phyloP scores from a whole-genome alignment of 202 grass and related monocot species.

The Miscanthus sacchariflorus region DNA sequence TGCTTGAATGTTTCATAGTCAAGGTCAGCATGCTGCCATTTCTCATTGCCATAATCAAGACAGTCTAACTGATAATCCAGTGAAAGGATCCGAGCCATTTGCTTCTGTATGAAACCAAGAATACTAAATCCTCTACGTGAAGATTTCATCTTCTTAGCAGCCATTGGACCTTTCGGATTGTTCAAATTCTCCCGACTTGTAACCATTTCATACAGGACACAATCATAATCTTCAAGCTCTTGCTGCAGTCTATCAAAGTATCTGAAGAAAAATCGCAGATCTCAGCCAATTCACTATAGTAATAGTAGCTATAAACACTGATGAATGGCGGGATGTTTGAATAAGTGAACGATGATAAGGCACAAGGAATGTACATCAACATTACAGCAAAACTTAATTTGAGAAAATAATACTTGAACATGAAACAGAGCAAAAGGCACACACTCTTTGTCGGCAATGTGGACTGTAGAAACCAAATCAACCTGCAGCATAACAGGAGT shows the following conservation, averaged over 20 bases:
- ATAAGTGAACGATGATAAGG: background rate
- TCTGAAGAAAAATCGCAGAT: conserved; percentile 42
- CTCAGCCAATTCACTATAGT: background rate
- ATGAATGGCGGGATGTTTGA: background rate
- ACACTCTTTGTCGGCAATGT: conserved; percentile 88
- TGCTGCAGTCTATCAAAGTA: conserved; percentile 84
- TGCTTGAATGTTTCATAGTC: conserved; percentile 86
- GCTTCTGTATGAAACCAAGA: conserved; percentile 85
- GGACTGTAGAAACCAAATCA: conserved; percentile 92
- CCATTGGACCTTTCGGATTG: conserved; percentile 44
- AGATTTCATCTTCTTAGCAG: conserved; percentile 58
- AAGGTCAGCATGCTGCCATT: conserved; percentile 91
- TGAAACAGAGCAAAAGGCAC: conserved; percentile 37
- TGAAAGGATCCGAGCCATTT: conserved; percentile 79
- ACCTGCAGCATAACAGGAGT: conserved; percentile 57
- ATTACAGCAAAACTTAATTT: background rate
- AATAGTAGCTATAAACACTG: background rate
- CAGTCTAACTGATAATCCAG: conserved; percentile 94
- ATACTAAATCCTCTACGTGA: conserved; percentile 73
- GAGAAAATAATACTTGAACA: conserved; percentile 11
- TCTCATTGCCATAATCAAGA: conserved; percentile 76
- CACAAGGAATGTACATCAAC: background rate
- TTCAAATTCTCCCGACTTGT: conserved; percentile 62
- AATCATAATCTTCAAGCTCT: conserved; percentile 73
- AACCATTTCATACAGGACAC: conserved; percentile 92